Evolutionary conservation across 139 green algal species (phyloP).

Genomic region (Zygnema cylindricum): DNA sequence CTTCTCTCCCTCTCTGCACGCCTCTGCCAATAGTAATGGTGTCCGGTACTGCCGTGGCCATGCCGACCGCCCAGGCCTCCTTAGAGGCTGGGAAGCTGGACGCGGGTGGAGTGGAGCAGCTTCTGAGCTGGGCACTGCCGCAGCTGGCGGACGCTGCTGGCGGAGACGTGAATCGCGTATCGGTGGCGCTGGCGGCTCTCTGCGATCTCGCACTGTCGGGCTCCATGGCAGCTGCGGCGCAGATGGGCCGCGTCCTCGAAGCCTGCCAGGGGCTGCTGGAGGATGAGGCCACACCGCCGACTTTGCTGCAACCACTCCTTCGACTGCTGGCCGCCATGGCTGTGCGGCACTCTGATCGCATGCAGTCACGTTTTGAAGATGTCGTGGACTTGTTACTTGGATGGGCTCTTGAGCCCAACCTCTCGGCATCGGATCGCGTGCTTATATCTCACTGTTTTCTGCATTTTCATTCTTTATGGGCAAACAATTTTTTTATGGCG

Average conservation of each 20-base stretch:
- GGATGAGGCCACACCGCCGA: constrained; percentile 42
- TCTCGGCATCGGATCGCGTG: not conserved
- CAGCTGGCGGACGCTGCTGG: not conserved
- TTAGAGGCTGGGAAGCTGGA: not conserved
- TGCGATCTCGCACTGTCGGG: constrained; percentile 7
- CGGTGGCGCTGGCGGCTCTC: not conserved
- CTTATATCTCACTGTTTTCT: constrained; percentile 37
- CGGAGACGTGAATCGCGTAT: not conserved
- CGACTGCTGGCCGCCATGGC: constrained; percentile 12
- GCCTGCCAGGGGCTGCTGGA: constrained; percentile 53
- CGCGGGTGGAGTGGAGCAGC: not conserved
- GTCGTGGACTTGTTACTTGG: constrained; percentile 52
- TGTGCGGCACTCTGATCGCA: not conserved
- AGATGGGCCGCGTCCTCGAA: not conserved
- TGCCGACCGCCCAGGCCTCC: no score
- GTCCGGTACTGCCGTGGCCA: no score
- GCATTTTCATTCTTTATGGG: constrained; percentile 27
- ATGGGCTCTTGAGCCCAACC: constrained; percentile 39
- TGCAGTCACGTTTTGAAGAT: constrained; percentile 43
- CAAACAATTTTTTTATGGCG: not conserved
- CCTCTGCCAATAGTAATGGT: no score
- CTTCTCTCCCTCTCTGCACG: no score
- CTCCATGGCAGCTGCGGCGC: not conserved
- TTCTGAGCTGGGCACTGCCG: not conserved
- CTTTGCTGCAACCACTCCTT: constrained; percentile 48